Conservation (phyloP, 2,329 filamentous ascomycete genomes). For the Cyphellophora europaea region DNA sequence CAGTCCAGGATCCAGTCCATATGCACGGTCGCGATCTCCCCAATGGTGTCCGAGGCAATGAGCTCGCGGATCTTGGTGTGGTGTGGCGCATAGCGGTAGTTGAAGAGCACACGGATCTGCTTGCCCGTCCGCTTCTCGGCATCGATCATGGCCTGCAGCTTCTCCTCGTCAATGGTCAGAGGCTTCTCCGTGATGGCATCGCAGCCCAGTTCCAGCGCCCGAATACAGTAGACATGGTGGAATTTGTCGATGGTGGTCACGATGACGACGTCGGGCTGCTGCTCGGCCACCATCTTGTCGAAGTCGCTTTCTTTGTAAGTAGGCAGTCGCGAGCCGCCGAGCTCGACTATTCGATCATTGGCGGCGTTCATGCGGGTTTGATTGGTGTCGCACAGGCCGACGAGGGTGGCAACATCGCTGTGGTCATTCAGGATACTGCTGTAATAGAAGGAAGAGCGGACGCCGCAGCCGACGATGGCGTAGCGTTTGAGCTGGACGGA, state of each 20-base stretch:
- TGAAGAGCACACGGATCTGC: conserved; percentile 51
- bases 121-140: conserved; percentile 42
- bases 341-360: conserved; percentile 36
- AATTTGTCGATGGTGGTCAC: conserved; percentile 56
- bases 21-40: conserved; percentile 47
- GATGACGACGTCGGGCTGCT: conserved; percentile 51
- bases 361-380: conserved; percentile 50
- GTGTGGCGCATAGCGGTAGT: conserved; percentile 58
- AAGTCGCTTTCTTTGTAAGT: conserved; percentile 48
- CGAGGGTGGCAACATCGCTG: conserved; percentile 39
- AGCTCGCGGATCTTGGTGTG: conserved; percentile 52
- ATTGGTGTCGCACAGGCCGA: conserved; percentile 52
- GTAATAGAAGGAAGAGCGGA: conserved; percentile 53
- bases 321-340: conserved; percentile 42
- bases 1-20: conserved; percentile 58
- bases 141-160: conserved; percentile 46
- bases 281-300: conserved; percentile 47
- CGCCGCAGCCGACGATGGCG: conserved; percentile 50
- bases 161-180: conserved; percentile 52
- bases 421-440: conserved; percentile 47
- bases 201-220: conserved; percentile 50
- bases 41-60: conserved; percentile 45
- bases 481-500: conserved; percentile 24
- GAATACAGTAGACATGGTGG: conserved; percentile 53
- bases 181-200: conserved; percentile 56